Conservation (phyloP, 257 asterid species). For the Hygrophila difformis region DNA sequence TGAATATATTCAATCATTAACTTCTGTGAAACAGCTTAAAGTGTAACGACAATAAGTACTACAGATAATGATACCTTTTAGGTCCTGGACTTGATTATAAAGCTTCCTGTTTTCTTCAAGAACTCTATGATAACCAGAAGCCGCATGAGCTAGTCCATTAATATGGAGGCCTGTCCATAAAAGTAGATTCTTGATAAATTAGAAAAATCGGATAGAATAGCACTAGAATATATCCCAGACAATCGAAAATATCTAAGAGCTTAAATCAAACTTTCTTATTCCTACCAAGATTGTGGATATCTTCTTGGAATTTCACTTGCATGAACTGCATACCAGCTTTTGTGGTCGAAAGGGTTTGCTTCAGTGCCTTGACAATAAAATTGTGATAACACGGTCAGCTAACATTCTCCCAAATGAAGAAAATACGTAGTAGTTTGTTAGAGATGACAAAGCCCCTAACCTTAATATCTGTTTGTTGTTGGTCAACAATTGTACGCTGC, state of each 20-base stretch:
- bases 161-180: slow-evolving; percentile 53
- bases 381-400: slow-evolving; percentile 11
- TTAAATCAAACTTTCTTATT: too few species aligned
- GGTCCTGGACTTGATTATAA: slow-evolving; percentile 98
- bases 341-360: slow-evolving; percentile 66
- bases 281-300: slow-evolving; percentile 65
- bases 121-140: slow-evolving; percentile 92
- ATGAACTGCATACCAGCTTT: slow-evolving; percentile 89
- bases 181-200: neutral
- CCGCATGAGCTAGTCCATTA: slow-evolving; percentile 90
- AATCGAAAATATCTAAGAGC: too few species aligned
- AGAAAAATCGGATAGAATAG: neutral
- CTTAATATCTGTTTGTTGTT: slow-evolving; percentile 65
- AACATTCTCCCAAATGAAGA: neutral
- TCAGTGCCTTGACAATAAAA: slow-evolving; percentile 44
- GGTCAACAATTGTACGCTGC: slow-evolving; percentile 55
- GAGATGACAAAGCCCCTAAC: slow-evolving; percentile 24
- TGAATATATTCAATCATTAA: slow-evolving; percentile 3
- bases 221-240: neutral
- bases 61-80: slow-evolving; percentile 48
- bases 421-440: slow-evolving; percentile 5
- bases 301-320: slow-evolving; percentile 89
- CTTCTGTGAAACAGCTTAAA: slow-evolving; percentile 7
- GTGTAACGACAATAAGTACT: neutral
- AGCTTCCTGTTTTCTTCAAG: slow-evolving; percentile 94